These are phyloP conservation scores for Ascochyta pisi DNA, from an alignment of 2,329 filamentous ascomycete genomes.

Conservation along the genomic window DNA sequence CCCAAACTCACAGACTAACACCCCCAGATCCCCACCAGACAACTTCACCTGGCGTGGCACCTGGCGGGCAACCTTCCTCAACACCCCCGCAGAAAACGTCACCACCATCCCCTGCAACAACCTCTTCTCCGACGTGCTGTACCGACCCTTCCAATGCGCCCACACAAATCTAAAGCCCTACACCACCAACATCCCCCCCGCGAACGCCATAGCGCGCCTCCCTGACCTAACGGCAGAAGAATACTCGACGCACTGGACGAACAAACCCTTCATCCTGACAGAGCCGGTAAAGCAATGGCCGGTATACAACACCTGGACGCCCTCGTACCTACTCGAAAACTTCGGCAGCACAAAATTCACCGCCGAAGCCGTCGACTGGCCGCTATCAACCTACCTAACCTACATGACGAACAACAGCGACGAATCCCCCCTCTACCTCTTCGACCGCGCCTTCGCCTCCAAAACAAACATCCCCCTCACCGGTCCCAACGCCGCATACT, in stretches of 20 bases:
- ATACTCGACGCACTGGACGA: slow-evolving; percentile 77
- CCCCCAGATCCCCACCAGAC: slow-evolving; percentile 51
- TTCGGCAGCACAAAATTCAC: slow-evolving; percentile 76
- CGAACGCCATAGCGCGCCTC: slow-evolving; percentile 76
- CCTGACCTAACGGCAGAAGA: slow-evolving; percentile 72
- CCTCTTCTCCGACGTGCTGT: slow-evolving; percentile 88
- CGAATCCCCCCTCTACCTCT: slow-evolving; percentile 91
- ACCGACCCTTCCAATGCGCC: slow-evolving; percentile 89
- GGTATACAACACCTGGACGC: slow-evolving; percentile 75
- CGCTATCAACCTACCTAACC: slow-evolving; percentile 76
- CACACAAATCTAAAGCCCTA: slow-evolving; percentile 74
- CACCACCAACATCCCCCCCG: slow-evolving; percentile 71
- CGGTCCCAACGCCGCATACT: slow-evolving; percentile 67
- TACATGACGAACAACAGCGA: slow-evolving; percentile 84
- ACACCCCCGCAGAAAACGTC: slow-evolving; percentile 60
- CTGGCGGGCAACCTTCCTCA: slow-evolving; percentile 82
- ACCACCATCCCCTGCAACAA: slow-evolving; percentile 73
- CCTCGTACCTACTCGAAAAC: slow-evolving; percentile 67
- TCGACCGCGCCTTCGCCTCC: slow-evolving; percentile 84
- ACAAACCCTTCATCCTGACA: slow-evolving; percentile 86
- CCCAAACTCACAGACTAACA: not conserved
- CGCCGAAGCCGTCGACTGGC: slow-evolving; percentile 94
- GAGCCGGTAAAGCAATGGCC: slow-evolving; percentile 83
- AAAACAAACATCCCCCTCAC: slow-evolving; percentile 79
- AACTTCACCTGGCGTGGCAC: slow-evolving; percentile 76